Percentiles rank a stretch among this genome's conserved stretches.
Conservation (phyloP, 176 grass and related monocot species). For the Tuctoria greenei region DNA sequence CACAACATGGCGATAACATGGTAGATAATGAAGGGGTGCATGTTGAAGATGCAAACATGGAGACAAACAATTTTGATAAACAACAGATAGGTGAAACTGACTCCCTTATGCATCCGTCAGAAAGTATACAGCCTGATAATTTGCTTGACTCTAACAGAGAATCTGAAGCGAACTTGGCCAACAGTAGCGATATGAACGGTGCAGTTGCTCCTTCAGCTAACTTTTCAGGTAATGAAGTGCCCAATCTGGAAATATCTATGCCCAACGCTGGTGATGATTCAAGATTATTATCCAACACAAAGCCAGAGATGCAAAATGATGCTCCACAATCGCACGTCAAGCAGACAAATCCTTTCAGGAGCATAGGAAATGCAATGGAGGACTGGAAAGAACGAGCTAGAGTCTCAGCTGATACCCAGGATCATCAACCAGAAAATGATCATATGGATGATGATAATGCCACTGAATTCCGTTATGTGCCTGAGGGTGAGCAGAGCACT, state of each 20-base stretch:
- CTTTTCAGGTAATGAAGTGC: slow-evolving; percentile 61
- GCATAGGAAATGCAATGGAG: slow-evolving; percentile 79
- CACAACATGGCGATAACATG: slow-evolving; percentile 40
- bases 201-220: slow-evolving; percentile 60
- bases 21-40: slow-evolving; percentile 40
- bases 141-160: slow-evolving; percentile 58
- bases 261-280: slow-evolving; percentile 65
- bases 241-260: slow-evolving; percentile 67
- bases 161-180: slow-evolving; percentile 62
- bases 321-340: slow-evolving; percentile 48
- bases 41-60: slow-evolving; percentile 58
- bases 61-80: slow-evolving; percentile 48
- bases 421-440: slow-evolving; percentile 52
- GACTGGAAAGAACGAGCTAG: slow-evolving; percentile 93
- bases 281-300: slow-evolving; percentile 59
- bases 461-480: slow-evolving; percentile 73
- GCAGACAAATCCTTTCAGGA: slow-evolving; percentile 84
- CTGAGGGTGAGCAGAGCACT: slow-evolving; percentile 77
- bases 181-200: slow-evolving; percentile 60
- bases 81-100: slow-evolving; percentile 46
- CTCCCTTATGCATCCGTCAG: slow-evolving; percentile 48
- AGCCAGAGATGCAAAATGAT: slow-evolving; percentile 59
- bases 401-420: slow-evolving; percentile 75
- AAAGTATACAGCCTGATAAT: slow-evolving; percentile 41
- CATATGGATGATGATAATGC: slow-evolving; percentile 68